Base-by-base conservation (phyloP, 2,329 filamentous ascomycete species). In the Metarhizium anisopliae region DNA sequence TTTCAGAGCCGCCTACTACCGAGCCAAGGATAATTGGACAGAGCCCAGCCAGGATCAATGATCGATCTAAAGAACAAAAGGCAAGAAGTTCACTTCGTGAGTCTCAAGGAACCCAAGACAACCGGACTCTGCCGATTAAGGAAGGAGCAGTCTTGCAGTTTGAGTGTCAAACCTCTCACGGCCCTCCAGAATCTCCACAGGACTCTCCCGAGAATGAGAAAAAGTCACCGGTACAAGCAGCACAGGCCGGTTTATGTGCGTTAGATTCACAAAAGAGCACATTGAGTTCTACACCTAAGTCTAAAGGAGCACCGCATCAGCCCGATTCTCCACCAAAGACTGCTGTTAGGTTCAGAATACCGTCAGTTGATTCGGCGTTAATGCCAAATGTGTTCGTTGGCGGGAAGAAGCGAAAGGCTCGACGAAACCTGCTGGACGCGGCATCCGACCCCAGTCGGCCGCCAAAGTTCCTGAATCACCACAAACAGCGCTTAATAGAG, bases 381-480 rank as follows among this genome's bases (percentile, higher is more conserved):
- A 59, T 55, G 32, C 54, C 54, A 35, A 82, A 81, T 56, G 71
- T 81, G 1, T 81, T 81, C 51, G 59, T 64, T 6, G 69, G 69
- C 10, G 77, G 78, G 2, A 77, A 68, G 56, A 64, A 60, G 30
- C 66, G 62, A 35, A 77, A 72, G 58, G 61, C 63, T 20, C 68
- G 73, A 14, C 47, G 55, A 2, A 70, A 60, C 13, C 63, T 81
- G 3, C 62, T 60, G 14, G 70, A 76, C 3, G 67, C 55, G 8
- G 74, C 76, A 56, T 63, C 63, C 14, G 74, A 82, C 62, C 61
- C 72, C 8, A 69, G 61, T 2, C 77, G 70, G 58, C 59, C 65
- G 1, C 70, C 72, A 0, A 77, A 72, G 50, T 57, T 73, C 10
- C 77, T 81, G 66, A 47, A 56, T 25, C 50, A 49, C 45, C 56